Evolutionary conservation across 768 basidiomycete species (phyloP).

Genomic region (Tulasnella sp.): DNA sequence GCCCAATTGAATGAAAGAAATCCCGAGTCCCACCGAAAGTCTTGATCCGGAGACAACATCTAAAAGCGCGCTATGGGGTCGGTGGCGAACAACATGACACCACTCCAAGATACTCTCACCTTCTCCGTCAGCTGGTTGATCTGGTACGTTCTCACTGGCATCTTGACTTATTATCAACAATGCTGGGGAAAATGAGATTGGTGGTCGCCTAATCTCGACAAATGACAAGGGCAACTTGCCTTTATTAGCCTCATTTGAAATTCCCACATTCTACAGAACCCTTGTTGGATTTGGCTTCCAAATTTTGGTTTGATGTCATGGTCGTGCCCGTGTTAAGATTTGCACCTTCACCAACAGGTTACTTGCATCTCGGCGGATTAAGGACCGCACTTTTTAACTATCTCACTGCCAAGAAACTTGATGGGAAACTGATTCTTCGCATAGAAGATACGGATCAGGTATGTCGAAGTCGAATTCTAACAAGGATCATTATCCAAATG

Average conservation of each 20-base stretch:
- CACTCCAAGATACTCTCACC: background rate
- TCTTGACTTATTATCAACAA: too few relatives aligned
- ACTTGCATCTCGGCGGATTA: constrained; percentile 86
- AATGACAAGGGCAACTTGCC: too few relatives aligned
- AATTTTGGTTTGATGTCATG: too few relatives aligned
- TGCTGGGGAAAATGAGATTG: too few relatives aligned
- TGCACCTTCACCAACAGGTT: constrained; percentile 93
- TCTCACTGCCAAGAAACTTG: constrained; percentile 63
- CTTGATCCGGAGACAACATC: constrained; percentile 88
- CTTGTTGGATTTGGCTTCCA: too few relatives aligned
- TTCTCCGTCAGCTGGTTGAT: constrained; percentile 10
- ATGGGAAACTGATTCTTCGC: constrained; percentile 81
- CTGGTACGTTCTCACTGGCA: constrained; percentile 1
- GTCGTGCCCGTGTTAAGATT: too few relatives aligned
- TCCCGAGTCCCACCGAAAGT: constrained; percentile 50
- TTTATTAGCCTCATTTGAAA: too few relatives aligned
- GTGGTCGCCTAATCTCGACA: too few relatives aligned
- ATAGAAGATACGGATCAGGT: constrained; percentile 95
- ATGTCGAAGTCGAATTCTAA: constrained; percentile 22
- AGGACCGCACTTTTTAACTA: constrained; percentile 91
- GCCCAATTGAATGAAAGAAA: constrained; percentile 14
- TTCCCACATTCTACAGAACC: too few relatives aligned
- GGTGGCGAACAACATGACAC: background rate
- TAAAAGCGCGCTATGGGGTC: constrained; percentile 22
- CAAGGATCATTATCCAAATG: background rate